Evolutionary conservation across 768 basidiomycete genomes (phyloP).

Genomic region (Crucibulum laeve): DNA sequence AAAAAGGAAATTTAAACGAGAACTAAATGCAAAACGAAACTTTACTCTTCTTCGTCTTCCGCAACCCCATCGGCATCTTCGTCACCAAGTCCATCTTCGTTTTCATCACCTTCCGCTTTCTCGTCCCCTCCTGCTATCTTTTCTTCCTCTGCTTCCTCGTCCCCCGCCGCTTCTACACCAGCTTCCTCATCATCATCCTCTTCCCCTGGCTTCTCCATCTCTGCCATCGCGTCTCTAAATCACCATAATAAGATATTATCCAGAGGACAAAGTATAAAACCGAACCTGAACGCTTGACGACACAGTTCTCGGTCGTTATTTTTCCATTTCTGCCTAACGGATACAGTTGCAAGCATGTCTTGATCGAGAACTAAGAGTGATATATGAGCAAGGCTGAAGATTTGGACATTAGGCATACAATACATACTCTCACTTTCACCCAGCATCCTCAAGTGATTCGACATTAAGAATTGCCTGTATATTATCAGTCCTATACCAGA

Average conservation of each 20-base stretch:
- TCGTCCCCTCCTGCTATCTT: background rate
- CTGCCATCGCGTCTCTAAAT: conserved; percentile 36
- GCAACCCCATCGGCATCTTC: background rate
- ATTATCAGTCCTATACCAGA: too few relatives aligned
- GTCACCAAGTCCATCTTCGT: background rate
- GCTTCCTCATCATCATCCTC: conserved; percentile 3
- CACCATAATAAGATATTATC: background rate
- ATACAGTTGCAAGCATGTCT: conserved; percentile 50
- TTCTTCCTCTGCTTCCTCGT: conserved; percentile 3
- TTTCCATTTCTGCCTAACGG: conserved; percentile 60
- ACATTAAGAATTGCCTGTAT: conserved; percentile 58
- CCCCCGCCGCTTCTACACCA: conserved; percentile 4
- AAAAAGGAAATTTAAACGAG: too few relatives aligned
- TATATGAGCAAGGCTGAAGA: background rate
- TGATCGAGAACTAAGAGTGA: conserved; percentile 54
- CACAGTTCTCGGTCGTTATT: conserved; percentile 48
- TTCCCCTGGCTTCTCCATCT: conserved; percentile 36
- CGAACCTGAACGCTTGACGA: conserved; percentile 59
- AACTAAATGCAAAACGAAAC: background rate
- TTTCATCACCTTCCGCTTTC: background rate
- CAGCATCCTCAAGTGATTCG: conserved; percentile 55
- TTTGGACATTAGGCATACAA: background rate
- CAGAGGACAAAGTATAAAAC: conserved; percentile 6
- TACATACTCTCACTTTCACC: conserved; percentile 66
- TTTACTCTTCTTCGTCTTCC: background rate